Base-by-base conservation (phyloP, 1,284 basidiomycete species). In the Puccinia coronata region DNA sequence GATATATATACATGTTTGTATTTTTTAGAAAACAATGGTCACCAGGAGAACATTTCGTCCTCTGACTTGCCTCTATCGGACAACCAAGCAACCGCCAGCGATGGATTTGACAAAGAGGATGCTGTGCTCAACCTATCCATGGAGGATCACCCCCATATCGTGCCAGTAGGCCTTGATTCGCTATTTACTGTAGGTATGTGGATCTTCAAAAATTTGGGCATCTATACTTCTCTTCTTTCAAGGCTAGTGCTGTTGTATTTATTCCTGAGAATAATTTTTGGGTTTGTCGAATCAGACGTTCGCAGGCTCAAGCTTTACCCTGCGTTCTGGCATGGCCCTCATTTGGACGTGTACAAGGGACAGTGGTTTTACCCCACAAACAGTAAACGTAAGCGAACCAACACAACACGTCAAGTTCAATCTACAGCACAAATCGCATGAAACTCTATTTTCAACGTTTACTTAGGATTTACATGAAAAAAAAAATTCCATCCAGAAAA, bases 111-210 rank as follows among this genome's bases (percentile, higher is more conserved):
- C 3, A 57, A 73, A 25, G 43, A 80, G 36, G 70, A 80, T 65
- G 57, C 41, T 41, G 79, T 80, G 31, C 59, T 80, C 11, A 80
- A 80, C 55, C 51, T 80, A 18, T 63, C 55, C 16, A 49, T 73
- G 59, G 79, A 80, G 41, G 47, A 53, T 43, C 41, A 83, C n/a
- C 72, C 82, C 6, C 82, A 84, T 67, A 76, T 83, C 55, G 82
- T 85, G 11, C 84, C 84, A 34, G 84, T 85, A 36, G 84, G 84
- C 20, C 83, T 85, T 59, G 85, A 85, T 82, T 82, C 82, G n/a
- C 82, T 85, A 55, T 85, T 85, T 81, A 83, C 83, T 53, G 84
- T 84, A 41, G 83, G 84, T 69, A 82, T 84, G 53, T 55, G 20
- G n/a, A n/a, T n/a, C n/a, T n/a, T n/a, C n/a, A n/a, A n/a, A n/a